Percentiles rank a stretch among this genome's conserved stretches.
Evolutionary conservation across 306 rosid genomes (phyloP).

Genomic region (Neltuma alba): DNA sequence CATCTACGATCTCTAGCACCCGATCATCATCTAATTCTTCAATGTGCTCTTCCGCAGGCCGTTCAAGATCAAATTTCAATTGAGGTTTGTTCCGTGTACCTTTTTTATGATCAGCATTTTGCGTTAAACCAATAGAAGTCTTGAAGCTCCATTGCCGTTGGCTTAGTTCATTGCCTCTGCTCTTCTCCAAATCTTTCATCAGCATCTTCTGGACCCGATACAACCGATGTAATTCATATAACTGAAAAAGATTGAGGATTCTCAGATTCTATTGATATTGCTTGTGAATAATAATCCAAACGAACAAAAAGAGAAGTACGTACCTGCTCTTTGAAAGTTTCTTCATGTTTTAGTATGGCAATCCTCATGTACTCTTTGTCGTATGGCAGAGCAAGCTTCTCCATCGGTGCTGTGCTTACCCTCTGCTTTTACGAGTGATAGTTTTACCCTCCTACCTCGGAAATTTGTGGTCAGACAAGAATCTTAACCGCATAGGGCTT

Average conservation of each 20-base stretch:
- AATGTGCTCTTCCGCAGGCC: constrained; percentile 44
- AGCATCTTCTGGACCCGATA: constrained; percentile 70
- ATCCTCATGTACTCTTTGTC: constrained; percentile 77
- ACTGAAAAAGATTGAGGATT: constrained; percentile 41
- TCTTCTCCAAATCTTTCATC: constrained; percentile 61
- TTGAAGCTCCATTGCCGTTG: constrained; percentile 52
- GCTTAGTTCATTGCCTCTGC: constrained; percentile 33
- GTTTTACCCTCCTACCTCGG: constrained; percentile 1
- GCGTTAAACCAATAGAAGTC: constrained; percentile 42
- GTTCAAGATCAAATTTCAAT: constrained; percentile 54
- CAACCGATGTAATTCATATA: constrained; percentile 78
- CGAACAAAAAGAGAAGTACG: constrained; percentile 35
- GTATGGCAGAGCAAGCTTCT: constrained; percentile 56
- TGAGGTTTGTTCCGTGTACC: constrained; percentile 27
- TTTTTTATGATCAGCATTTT: constrained; percentile 33
- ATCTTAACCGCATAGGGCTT: constrained; percentile 11
- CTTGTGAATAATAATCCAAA: constrained; percentile 10
- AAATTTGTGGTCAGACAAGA: constrained; percentile 25
- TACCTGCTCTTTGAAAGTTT: constrained; percentile 86
- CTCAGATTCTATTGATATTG: background rate
- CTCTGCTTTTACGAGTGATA: constrained; percentile 20
- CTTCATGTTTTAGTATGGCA: constrained; percentile 82
- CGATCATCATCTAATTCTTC: constrained; percentile 42
- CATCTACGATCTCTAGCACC: constrained; percentile 57
- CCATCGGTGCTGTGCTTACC: constrained; percentile 51